Evolutionary conservation across 169 alveolate genomes (phyloP), one percentile per base, ranked within the genome.

Genomic region (Plasmodium gallinaceum): DNA sequence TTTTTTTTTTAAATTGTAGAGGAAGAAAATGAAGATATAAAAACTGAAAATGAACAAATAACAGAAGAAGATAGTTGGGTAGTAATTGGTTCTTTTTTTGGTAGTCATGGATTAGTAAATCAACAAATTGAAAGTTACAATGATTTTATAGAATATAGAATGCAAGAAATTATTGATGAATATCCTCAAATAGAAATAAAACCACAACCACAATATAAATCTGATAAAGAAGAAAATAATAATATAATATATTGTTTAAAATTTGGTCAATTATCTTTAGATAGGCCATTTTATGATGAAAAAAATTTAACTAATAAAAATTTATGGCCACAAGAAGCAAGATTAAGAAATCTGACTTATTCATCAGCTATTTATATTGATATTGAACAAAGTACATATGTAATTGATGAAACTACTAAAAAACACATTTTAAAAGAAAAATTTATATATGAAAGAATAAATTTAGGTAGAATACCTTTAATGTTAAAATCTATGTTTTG

Each of bases 401-500:
- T 96, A 39, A 62, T 80, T 74, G 97, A 96, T 71, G 95, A 93
- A 88, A 85, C 85, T 62, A 94, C 92, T 61, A 93, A 71, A 68
- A 92, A 80, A 51, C 96, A 88, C 61, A 89, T 94, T 45, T 75
- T 88, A 70, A 94, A 92, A 80, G 96, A 96, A 88, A 93, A 92
- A 32, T 93, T 94, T 42, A 87, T 93, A 26, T 95, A 95, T 86
- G 95, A 97, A 43, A 94, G 98, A 58, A 97, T 97, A 32, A 95
- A 95, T 58, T 97, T 98, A 88, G 99, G 99, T 42, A 96, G 97
- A 87, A 96, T 98, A 20, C 99, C 99, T 18, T 97, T 98, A 92
- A 98, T 98, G 99, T 97, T 98, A 45, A 96, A 99, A 87, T 97
- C 99, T 9, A 97, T 94, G 64, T 98, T 95, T 89, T 98, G 99